These are phyloP conservation scores for Sicyos edulis DNA, from an alignment of 306 rosid genomes.

Conservation along the genomic window DNA sequence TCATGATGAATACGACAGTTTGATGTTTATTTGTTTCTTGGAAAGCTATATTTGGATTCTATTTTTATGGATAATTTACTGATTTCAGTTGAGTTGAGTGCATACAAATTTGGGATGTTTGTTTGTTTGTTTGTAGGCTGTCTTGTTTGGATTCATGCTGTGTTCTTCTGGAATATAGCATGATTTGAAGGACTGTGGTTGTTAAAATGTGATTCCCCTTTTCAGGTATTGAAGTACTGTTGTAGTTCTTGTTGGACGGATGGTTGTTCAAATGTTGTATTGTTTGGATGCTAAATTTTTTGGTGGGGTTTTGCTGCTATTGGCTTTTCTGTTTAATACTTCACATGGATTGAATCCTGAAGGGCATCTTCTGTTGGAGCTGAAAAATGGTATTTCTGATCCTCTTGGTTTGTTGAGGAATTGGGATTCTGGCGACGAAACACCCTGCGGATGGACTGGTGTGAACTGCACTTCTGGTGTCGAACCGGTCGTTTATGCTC, in stretches of 20 bases:
- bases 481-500: conserved; percentile 44
- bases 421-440: conserved; percentile 59
- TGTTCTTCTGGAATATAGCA: not conserved
- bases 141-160: not conserved
- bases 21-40: conserved; percentile 7
- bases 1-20: conserved; percentile 4
- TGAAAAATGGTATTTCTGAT: conserved; percentile 54
- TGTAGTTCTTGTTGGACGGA: conserved; percentile 8
- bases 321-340: conserved; percentile 35
- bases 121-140: not conserved
- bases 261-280: conserved; percentile 43
- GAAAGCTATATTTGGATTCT: conserved; percentile 10
- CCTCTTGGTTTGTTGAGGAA: conserved; percentile 28
- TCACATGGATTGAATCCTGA: conserved; percentile 73
- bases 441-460: conserved; percentile 83
- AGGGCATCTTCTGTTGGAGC: conserved; percentile 54
- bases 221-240: conserved; percentile 38
- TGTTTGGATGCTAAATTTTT: conserved; percentile 32
- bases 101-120: not conserved
- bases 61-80: not conserved
- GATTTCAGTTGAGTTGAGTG: not conserved
- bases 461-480: conserved; percentile 47
- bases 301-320: conserved; percentile 30
- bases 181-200: not conserved
- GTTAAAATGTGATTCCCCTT: not conserved